These are phyloP conservation scores for Cyberlindnera xishuangbannaensis DNA, from an alignment of 805 yeast species.

Conservation along the genomic window DNA sequence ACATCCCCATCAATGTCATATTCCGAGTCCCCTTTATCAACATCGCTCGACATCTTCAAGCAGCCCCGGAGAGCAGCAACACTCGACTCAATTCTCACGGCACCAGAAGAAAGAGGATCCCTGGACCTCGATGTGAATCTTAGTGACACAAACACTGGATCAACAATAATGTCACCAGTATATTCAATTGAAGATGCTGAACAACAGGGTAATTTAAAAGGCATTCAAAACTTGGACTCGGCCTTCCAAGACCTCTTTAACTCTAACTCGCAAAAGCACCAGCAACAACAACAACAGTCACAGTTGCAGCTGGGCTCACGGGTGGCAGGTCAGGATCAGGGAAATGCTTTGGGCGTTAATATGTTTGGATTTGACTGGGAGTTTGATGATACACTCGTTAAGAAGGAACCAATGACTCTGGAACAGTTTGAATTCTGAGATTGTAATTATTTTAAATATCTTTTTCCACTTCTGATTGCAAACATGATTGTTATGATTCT, in stretches of 20 bases:
- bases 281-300: no score
- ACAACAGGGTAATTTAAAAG: background rate
- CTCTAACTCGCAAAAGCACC: no score
- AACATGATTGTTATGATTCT: no score
- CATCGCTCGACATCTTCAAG: constrained; percentile 16
- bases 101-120: constrained; percentile 1
- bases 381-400: constrained; percentile 5
- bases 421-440: constrained; percentile 6
- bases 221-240: constrained; percentile 4
- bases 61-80: constrained; percentile 7
- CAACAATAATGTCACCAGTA: constrained; percentile 17
- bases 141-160: constrained; percentile 15
- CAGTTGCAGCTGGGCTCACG: no score
- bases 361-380: constrained; percentile 13
- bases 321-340: no score
- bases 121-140: constrained; percentile 13
- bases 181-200: constrained; percentile 12
- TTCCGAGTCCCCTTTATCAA: constrained; percentile 12
- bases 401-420: constrained; percentile 5
- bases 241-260: constrained; percentile 6
- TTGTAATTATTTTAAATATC: background rate
- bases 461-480: background rate
- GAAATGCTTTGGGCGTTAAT: constrained; percentile 1
- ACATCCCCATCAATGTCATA: constrained; percentile 10
- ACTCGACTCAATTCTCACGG: constrained; percentile 13